Percentiles rank a stretch among this genome's conserved stretches.
Conservation (phyloP, 2,329 filamentous ascomycete genomes). For the Ophiosphaerella herpotricha region DNA sequence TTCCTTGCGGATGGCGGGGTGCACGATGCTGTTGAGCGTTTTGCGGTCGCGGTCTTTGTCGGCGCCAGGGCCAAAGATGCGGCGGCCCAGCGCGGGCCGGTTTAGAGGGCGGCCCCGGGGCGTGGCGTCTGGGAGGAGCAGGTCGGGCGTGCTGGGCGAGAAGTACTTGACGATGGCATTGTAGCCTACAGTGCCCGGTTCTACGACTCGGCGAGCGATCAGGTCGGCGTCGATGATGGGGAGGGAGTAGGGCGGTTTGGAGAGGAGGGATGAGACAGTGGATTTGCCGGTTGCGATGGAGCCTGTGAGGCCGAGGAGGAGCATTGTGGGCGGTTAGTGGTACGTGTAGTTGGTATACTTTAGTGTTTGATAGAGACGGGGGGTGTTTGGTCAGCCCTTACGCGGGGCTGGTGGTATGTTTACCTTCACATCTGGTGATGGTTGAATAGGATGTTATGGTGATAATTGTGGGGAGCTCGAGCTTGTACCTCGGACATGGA, state of each 20-base stretch:
- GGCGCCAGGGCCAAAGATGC: conserved; percentile 82
- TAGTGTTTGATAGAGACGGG: neutral
- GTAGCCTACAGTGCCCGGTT: conserved; percentile 87
- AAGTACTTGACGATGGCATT: conserved; percentile 82
- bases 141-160: conserved; percentile 78
- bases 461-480: conserved; percentile 18
- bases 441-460: neutral
- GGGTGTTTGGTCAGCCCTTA: neutral
- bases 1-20: conserved; percentile 83
- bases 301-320: conserved; percentile 93
- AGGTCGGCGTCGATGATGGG: conserved; percentile 94
- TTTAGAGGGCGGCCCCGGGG: conserved; percentile 78
- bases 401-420: neutral
- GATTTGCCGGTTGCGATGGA: conserved; percentile 99
- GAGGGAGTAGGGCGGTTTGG: conserved; percentile 77
- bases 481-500: conserved; percentile 12
- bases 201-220: conserved; percentile 89
- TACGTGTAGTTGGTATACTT: neutral
- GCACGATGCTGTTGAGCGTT: conserved; percentile 86
- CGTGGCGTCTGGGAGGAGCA: conserved; percentile 66
- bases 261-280: conserved; percentile 84
- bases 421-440: conserved; percentile 1
- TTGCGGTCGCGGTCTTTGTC: conserved; percentile 72
- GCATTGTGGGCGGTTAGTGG: conserved; percentile 62
- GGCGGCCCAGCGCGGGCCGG: conserved; percentile 78